Conservation (phyloP, 352 stramenopile genomes). For the Phytopythium chamaehyphon region DNA sequence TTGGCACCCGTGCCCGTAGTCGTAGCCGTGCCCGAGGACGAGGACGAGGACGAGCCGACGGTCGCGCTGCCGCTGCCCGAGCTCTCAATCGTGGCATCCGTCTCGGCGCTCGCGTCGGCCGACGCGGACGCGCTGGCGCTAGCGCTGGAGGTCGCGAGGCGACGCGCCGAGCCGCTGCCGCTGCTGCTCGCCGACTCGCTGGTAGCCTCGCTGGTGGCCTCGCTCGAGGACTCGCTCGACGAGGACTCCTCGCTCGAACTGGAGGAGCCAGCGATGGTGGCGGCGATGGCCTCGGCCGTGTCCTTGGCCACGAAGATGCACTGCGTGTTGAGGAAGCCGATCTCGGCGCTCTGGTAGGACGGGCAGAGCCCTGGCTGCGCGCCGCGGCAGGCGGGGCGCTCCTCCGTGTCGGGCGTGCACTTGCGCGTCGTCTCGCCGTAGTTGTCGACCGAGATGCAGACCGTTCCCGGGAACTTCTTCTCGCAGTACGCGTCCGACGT, state of each 20-base stretch:
- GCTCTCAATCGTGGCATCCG: background rate
- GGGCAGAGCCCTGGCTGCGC: constrained; percentile 68
- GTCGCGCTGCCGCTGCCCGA: too few relatives aligned
- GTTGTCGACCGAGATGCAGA: constrained; percentile 75
- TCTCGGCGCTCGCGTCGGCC: constrained; percentile 10
- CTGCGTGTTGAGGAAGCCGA: constrained; percentile 77
- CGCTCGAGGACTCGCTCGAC: constrained; percentile 5
- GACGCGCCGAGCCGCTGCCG: constrained; percentile 5
- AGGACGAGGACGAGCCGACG: constrained; percentile 8
- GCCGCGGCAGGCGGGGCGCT: constrained; percentile 68
- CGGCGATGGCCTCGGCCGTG: constrained; percentile 15
- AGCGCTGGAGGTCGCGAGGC: constrained; percentile 1
- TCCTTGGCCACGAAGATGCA: constrained; percentile 79
- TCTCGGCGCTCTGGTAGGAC: constrained; percentile 69
- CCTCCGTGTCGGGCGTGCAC: constrained; percentile 79
- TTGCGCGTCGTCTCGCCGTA: constrained; percentile 72
- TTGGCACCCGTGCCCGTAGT: constrained; percentile 19
- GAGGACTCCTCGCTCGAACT: too few relatives aligned
- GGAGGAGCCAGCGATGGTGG: constrained; percentile 14
- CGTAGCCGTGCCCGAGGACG: constrained; percentile 11
- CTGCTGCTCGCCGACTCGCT: constrained; percentile 9
- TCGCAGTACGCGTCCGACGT: constrained; percentile 69
- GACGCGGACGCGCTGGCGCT: constrained; percentile 1
- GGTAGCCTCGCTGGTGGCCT: constrained; percentile 1
- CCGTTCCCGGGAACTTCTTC: constrained; percentile 56